Evolutionary conservation across 495 filamentous ascomycete species (phyloP), one percentile per base, ranked within the genome.

Genomic region (Aspergillus nanangensis): DNA sequence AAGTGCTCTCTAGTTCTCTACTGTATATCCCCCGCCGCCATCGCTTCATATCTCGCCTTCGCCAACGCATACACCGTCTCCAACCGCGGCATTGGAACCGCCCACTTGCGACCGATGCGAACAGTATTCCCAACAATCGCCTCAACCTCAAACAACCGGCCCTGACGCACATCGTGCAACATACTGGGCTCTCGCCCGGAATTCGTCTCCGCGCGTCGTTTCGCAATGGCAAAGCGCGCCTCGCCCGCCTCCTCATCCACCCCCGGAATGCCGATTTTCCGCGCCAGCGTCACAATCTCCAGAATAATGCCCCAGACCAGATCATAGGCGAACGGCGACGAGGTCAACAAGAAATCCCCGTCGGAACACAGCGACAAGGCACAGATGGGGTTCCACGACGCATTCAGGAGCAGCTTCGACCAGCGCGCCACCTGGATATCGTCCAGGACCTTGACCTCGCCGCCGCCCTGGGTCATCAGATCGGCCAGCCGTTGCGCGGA

Each of bases 381-480:
- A 45, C 73, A 77, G 22, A 75, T 61, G 0, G 77, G 75, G 45
- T 78, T 80, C 68, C 72, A 78, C 0, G 68, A 51, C 17, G 63
- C 71, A 44, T 79, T 80, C 2, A 75, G 42, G 1, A 77, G 40
- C 22, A 79, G 59, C 60, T 80, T 80, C 21, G 45, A 57, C 77
- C 77, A 79, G n/a, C 76, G 61, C 52, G 64, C 60, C 13, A 47
- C 47, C 62, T 80, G 77, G 34, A 80, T 62, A 45, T 80, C 73
- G 25, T 70, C 68, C 29, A 63, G 60, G 4, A 73, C 18, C 17
- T 47, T 53, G 1, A 58, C 64, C 8, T 69, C 65, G 0, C 58
- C 74, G 1, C 71, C 70, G 10, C 65, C 71, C 2, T 39, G 39
- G 18, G 41, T 42, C 13, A 77, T 39, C 15, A 76, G 47, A 5